Percentiles rank a stretch among this genome's conserved stretches.
phyloP scores from a whole-genome alignment of 2,329 filamentous ascomycete species.

The Diplodia corticola region DNA sequence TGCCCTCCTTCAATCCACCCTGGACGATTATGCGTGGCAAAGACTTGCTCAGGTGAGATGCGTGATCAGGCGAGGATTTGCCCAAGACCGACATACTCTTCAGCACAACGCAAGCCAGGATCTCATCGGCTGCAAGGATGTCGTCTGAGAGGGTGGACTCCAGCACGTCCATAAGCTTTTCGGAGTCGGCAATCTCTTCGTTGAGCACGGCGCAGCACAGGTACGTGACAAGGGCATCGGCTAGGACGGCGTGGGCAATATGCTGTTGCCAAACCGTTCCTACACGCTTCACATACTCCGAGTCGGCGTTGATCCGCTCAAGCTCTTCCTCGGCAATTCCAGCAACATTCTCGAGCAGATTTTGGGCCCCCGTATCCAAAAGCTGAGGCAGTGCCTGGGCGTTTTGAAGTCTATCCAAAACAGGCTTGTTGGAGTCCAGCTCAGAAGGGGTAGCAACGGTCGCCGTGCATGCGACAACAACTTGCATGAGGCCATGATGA shows the following conservation, averaged over 20 bases:
- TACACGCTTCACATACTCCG: conserved; percentile 79
- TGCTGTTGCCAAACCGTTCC: conserved; percentile 84
- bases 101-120: conserved; percentile 74
- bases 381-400: conserved; percentile 28
- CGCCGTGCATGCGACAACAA: conserved; percentile 77
- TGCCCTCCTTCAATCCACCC: conserved; percentile 67
- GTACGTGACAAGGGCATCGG: conserved; percentile 76
- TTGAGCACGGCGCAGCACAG: conserved; percentile 83
- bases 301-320: conserved; percentile 80
- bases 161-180: conserved; percentile 79
- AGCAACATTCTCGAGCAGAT: conserved; percentile 59
- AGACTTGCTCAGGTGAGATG: conserved; percentile 73
- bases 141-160: conserved; percentile 78
- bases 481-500: conserved; percentile 82
- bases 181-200: conserved; percentile 76
- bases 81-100: conserved; percentile 81
- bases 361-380: conserved; percentile 32
- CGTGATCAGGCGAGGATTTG: conserved; percentile 69
- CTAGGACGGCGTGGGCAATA: conserved; percentile 82
- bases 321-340: conserved; percentile 79
- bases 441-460: conserved; percentile 66
- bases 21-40: conserved; percentile 88
- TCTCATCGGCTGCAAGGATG: conserved; percentile 77
- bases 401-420: conserved; percentile 66
- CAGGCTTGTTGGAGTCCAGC: conserved; percentile 60